Base-by-base conservation (phyloP, 2,329 filamentous ascomycete genomes). In the Fusarium incarnatum region DNA sequence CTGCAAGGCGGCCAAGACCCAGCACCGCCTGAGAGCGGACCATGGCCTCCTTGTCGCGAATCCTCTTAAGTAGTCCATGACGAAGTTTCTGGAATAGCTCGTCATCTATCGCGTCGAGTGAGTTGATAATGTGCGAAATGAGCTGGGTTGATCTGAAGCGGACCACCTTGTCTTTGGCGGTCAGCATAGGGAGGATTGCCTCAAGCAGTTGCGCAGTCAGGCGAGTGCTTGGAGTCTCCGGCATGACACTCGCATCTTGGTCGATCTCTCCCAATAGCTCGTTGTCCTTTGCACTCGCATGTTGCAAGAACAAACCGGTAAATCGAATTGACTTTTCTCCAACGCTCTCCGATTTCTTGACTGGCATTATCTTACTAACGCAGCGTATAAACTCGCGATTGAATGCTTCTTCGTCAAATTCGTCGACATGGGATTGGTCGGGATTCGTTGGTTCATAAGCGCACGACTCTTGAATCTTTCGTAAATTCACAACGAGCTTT, bases 41-140 rank as follows among this genome's bases (percentile, higher is more conserved):
- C 78, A 94, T 92, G 9, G 94, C 88, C 78, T 99, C 96, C 81
- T 98, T 98, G 81, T 99, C 96, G 71, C 94, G 90, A 53, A 98
- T 91, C 34, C 96, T 88, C 81, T 92, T 97, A 46, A 97, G 83
- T 40, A 99, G 83, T 0, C 91, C 92, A 56, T 93, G 87, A 55
- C 93, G 88, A 64, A 98, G 85, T 63, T 93, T 88, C 73, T 94
- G 90, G 78, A 97, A 99, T 13, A 98, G 82, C 50, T 96, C 93
- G 77, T 97, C 94, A 75, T 98, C 96, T 73, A 98, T 93, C 3
- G 93, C 91, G 67, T 97, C 93, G 27, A 99, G 86, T 15, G 92
- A 96, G 81, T 97, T 97, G 81, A 99, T 91, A 68, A 98, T 90
- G 78, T 97, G 93, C 3, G 94, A 92, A 56, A 97, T 89, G 55